Conservation (phyloP, 2,329 filamentous ascomycete genomes). For the Epichloe gansuensis region DNA sequence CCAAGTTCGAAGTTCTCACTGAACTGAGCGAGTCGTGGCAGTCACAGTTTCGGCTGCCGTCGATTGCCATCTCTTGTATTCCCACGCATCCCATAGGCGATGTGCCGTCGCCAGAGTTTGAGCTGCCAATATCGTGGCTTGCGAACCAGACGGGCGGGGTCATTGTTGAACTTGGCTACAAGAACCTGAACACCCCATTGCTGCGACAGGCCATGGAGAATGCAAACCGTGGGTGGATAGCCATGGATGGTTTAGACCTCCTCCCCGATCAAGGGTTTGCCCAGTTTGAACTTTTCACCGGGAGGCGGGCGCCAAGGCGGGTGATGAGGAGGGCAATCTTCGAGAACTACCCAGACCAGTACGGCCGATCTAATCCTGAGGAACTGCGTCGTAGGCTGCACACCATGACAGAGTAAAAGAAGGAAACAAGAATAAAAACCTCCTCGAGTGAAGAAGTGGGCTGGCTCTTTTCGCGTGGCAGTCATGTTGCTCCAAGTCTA, state of each 20-base stretch:
- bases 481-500: too few relatives aligned
- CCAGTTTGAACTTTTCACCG: slow-evolving; percentile 72
- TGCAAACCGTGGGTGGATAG: slow-evolving; percentile 54
- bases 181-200: slow-evolving; percentile 58
- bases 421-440: background rate
- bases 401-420: slow-evolving; percentile 12
- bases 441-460: too few relatives aligned
- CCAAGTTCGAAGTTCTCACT: slow-evolving; percentile 44
- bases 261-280: slow-evolving; percentile 69
- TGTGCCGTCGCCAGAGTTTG: slow-evolving; percentile 54
- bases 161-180: slow-evolving; percentile 62
- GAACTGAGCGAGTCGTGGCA: slow-evolving; percentile 53
- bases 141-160: slow-evolving; percentile 62
- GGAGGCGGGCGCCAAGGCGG: slow-evolving; percentile 36
- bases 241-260: slow-evolving; percentile 63
- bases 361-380: slow-evolving; percentile 25
- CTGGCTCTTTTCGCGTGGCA: too few relatives aligned
- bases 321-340: slow-evolving; percentile 57
- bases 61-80: slow-evolving; percentile 65
- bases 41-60: slow-evolving; percentile 46
- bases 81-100: slow-evolving; percentile 55
- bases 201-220: slow-evolving; percentile 51
- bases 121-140: slow-evolving; percentile 56
- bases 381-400: slow-evolving; percentile 23
- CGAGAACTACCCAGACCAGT: slow-evolving; percentile 29